These are phyloP conservation scores for Globomyces pollinis-pini DNA, from an alignment of 192 early-diverging fungal species.

Conservation along the genomic window DNA sequence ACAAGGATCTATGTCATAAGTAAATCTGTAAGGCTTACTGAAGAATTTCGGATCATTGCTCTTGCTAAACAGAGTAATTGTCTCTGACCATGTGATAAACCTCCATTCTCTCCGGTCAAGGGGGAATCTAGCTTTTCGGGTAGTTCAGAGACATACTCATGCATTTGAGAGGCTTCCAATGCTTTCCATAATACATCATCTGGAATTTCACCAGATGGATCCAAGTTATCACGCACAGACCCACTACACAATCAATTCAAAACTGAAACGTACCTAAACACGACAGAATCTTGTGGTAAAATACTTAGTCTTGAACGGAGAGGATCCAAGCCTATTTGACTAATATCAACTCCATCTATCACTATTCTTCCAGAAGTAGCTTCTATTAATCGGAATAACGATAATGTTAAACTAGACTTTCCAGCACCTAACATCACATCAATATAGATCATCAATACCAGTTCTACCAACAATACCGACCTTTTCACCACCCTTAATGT, in stretches of 20 bases:
- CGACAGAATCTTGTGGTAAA: constrained; percentile 48
- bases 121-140: constrained; percentile 40
- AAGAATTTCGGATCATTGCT: constrained; percentile 44
- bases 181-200: constrained; percentile 71
- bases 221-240: constrained; percentile 68
- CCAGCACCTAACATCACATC: too few relatives aligned
- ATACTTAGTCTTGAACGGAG: constrained; percentile 27
- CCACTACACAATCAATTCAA: constrained; percentile 35
- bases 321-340: constrained; percentile 51
- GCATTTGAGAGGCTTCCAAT: constrained; percentile 4
- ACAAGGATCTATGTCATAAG: too few relatives aligned
- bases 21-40: constrained; percentile 34
- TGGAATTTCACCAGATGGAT: constrained; percentile 62
- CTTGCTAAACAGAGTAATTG: constrained; percentile 48
- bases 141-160: background rate
- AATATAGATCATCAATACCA: too few relatives aligned
- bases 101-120: constrained; percentile 67
- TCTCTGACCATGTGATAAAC: constrained; percentile 53
- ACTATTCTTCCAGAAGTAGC: constrained; percentile 44
- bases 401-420: constrained; percentile 51
- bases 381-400: constrained; percentile 77
- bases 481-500: constrained; percentile 15
- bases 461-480: constrained; percentile 31
- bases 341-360: constrained; percentile 70
- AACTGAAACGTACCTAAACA: too few relatives aligned